Evolutionary conservation across 352 stramenopile genomes (phyloP).

Genomic region (Plasmopara halstedii): DNA sequence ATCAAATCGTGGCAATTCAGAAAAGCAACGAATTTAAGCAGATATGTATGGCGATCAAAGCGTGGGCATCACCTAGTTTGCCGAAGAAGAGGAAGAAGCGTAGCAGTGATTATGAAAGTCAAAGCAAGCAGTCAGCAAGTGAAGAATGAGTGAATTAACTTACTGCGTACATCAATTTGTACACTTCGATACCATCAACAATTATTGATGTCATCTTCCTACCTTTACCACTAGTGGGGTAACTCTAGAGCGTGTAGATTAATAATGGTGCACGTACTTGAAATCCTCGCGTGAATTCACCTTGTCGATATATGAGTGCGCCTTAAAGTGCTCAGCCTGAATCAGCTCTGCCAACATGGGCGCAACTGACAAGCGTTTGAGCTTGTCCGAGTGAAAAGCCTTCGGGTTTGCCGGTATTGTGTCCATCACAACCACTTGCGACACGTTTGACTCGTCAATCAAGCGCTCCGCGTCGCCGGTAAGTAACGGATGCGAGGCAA

Average conservation of each 20-base stretch:
- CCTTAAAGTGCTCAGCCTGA: conserved; percentile 87
- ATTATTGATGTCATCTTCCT: no score
- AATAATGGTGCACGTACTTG: conserved; percentile 82
- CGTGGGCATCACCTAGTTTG: conserved; percentile 12
- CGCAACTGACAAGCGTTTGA: conserved; percentile 84
- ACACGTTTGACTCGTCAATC: conserved; percentile 76
- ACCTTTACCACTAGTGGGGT: background rate
- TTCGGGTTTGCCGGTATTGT: conserved; percentile 68
- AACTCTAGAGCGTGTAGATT: conserved; percentile 5
- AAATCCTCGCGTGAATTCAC: conserved; percentile 79
- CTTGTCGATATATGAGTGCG: conserved; percentile 85
- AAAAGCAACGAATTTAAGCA: conserved; percentile 47
- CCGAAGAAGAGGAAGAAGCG: conserved; percentile 20
- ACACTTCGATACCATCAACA: no score
- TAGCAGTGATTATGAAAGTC: conserved; percentile 2
- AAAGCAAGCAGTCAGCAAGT: conserved; percentile 18
- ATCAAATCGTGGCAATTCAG: conserved; percentile 39
- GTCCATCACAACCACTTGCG: conserved; percentile 87
- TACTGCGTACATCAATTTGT: no score
- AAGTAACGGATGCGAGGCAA: conserved; percentile 87
- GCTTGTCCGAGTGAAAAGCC: conserved; percentile 68
- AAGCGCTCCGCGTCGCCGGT: conserved; percentile 77
- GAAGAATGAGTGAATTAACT: conserved; percentile 29
- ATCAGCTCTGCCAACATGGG: conserved; percentile 87
- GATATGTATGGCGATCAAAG: conserved; percentile 33